phyloP scores from a whole-genome alignment of 1,284 basidiomycete species.

The Filobasidium uniguttulatum region DNA sequence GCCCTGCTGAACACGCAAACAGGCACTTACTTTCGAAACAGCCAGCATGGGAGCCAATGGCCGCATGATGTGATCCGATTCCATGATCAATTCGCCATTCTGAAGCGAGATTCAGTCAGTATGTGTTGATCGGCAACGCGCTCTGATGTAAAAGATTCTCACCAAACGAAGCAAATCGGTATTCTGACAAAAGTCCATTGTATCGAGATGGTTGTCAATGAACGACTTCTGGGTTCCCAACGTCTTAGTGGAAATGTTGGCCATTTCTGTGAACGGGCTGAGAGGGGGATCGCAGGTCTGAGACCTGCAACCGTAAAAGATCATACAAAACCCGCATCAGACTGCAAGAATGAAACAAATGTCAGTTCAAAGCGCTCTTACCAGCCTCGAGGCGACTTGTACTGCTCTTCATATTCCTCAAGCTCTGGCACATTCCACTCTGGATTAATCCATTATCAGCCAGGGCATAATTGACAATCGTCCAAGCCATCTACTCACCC shows the following conservation, averaged over 20 bases:
- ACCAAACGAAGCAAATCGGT: constrained; percentile 29
- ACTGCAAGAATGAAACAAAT: too few species aligned
- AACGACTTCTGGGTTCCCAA: constrained; percentile 20
- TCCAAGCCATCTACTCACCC: neutral
- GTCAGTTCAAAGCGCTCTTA: too few species aligned
- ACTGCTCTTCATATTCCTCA: neutral
- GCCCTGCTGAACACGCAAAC: neutral
- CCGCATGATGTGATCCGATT: constrained; percentile 5
- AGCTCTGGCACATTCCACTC: constrained; percentile 3
- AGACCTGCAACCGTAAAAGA: neutral
- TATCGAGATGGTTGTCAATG: constrained; percentile 38
- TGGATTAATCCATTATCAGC: too few species aligned
- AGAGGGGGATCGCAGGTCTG: neutral
- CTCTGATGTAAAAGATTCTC: too few species aligned
- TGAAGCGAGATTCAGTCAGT: neutral
- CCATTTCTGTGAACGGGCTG: neutral
- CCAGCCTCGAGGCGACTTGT: neutral
- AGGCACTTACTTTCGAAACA: constrained; percentile 1
- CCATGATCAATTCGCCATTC: constrained; percentile 11
- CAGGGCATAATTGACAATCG: neutral
- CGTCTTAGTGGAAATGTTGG: constrained; percentile 15
- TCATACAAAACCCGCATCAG: too few species aligned
- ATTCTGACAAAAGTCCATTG: constrained; percentile 42
- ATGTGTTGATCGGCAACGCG: neutral
- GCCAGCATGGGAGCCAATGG: constrained; percentile 3